A percentile compares a stretch with the other conserved stretches of the same genome.
Conservation (phyloP, 805 yeast genomes). For the Teunomyces gatunensis region DNA sequence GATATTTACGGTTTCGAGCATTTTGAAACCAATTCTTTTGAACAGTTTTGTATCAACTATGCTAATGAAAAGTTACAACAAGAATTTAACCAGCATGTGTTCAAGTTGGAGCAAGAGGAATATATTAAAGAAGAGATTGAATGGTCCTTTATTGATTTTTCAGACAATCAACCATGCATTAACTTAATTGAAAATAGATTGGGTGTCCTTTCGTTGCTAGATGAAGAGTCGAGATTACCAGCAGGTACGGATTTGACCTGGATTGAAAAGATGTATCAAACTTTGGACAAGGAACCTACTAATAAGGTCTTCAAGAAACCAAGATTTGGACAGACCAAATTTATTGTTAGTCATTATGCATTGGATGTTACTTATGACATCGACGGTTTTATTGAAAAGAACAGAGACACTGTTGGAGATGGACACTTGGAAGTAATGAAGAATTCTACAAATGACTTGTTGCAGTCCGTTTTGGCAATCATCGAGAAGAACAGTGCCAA, state of each 20-base stretch:
- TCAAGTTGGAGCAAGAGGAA: slow-evolving; percentile 95
- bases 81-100: slow-evolving; percentile 95
- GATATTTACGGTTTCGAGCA: slow-evolving; percentile 98
- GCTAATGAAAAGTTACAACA: slow-evolving; percentile 97
- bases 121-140: slow-evolving; percentile 88
- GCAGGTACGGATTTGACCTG: slow-evolving; percentile 91
- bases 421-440: slow-evolving; percentile 86
- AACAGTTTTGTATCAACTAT: slow-evolving; percentile 95
- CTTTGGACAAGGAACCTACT: slow-evolving; percentile 75
- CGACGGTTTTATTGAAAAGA: slow-evolving; percentile 95
- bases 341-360: slow-evolving; percentile 91
- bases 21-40: slow-evolving; percentile 90
- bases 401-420: slow-evolving; percentile 95
- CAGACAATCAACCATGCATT: slow-evolving; percentile 96
- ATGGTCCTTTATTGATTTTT: slow-evolving; percentile 94
- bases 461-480: slow-evolving; percentile 61
- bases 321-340: slow-evolving; percentile 87
- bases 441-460: slow-evolving; percentile 62
- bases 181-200: slow-evolving; percentile 83
- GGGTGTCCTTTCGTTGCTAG: slow-evolving; percentile 84
- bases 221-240: slow-evolving; percentile 94
- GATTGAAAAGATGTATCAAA: slow-evolving; percentile 85
- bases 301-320: slow-evolving; percentile 84
- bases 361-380: slow-evolving; percentile 88
- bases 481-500: slow-evolving; percentile 59